Percentiles rank a stretch among this genome's conserved stretches.
Evolutionary conservation across 2,329 filamentous ascomycete species (phyloP).

Genomic region (Blastomyces silverae): DNA sequence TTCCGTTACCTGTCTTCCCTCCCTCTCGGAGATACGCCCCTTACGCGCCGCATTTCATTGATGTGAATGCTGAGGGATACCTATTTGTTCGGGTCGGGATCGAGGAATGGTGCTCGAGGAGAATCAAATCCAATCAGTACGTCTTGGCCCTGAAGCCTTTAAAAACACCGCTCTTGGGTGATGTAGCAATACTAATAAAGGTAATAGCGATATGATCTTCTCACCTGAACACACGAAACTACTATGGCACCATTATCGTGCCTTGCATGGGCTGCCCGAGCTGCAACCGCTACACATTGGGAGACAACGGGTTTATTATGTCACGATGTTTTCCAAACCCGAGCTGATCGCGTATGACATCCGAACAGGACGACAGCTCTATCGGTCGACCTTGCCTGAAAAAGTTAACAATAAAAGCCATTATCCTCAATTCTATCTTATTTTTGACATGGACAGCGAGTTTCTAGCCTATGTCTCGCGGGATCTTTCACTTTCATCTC

Average conservation of each 20-base stretch:
- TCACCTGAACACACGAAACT: background rate
- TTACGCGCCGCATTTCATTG: background rate
- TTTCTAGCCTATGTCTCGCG: background rate
- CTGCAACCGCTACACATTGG: constrained; percentile 7
- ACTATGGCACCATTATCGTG: background rate
- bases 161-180: background rate
- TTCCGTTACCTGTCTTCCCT: background rate
- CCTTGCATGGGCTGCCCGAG: background rate
- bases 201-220: background rate
- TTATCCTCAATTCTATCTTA: background rate
- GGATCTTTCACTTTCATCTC: background rate
- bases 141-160: background rate
- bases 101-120: background rate
- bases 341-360: constrained; percentile 6
- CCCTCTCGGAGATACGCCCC: background rate
- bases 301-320: constrained; percentile 8
- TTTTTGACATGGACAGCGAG: background rate
- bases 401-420: background rate
- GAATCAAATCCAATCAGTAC: constrained; percentile 1
- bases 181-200: background rate
- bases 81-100: background rate
- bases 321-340: background rate
- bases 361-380: background rate
- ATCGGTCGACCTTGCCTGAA: background rate
- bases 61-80: constrained; percentile 7